Evolutionary conservation across 495 filamentous ascomycete genomes (phyloP).

Genomic region (Amorphotheca resinae): DNA sequence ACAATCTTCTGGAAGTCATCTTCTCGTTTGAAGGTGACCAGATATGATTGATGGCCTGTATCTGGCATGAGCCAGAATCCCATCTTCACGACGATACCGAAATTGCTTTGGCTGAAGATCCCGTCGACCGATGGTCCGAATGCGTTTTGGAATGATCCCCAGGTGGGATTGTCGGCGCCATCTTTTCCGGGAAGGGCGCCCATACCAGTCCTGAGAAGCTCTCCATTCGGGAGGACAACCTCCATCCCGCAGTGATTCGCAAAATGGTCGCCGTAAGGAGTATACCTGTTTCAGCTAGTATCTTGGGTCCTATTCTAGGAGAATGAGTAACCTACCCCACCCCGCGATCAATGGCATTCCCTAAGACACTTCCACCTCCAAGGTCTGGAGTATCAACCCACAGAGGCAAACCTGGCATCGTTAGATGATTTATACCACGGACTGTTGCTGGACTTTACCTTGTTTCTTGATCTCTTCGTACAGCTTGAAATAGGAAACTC

Average conservation of each 20-base stretch:
- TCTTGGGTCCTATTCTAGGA: slow-evolving; percentile 17
- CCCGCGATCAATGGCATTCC: slow-evolving; percentile 36
- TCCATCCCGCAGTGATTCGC: slow-evolving; percentile 36
- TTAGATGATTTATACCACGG: neutral
- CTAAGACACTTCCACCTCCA: slow-evolving; percentile 44
- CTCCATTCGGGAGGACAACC: slow-evolving; percentile 35
- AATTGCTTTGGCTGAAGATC: slow-evolving; percentile 42
- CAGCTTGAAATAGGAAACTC: slow-evolving; percentile 41
- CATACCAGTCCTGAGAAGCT: slow-evolving; percentile 37
- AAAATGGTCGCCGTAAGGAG: slow-evolving; percentile 35
- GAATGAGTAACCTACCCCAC: slow-evolving; percentile 23
- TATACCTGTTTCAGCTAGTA: slow-evolving; percentile 25
- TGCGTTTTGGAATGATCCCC: slow-evolving; percentile 28
- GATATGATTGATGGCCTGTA: slow-evolving; percentile 33
- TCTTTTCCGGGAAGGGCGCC: slow-evolving; percentile 25
- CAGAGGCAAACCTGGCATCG: slow-evolving; percentile 30
- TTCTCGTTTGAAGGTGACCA: slow-evolving; percentile 37
- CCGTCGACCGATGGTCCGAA: slow-evolving; percentile 35
- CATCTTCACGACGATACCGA: slow-evolving; percentile 43
- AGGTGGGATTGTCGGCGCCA: slow-evolving; percentile 16
- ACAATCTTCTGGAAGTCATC: slow-evolving; percentile 35
- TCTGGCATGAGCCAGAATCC: slow-evolving; percentile 40
- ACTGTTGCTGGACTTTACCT: neutral
- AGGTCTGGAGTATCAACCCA: slow-evolving; percentile 43
- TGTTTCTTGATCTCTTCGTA: slow-evolving; percentile 28